Percentiles rank a stretch among this genome's conserved stretches.
Conservation (phyloP, 352 stramenopile species). For the Pythium periplocum region DNA sequence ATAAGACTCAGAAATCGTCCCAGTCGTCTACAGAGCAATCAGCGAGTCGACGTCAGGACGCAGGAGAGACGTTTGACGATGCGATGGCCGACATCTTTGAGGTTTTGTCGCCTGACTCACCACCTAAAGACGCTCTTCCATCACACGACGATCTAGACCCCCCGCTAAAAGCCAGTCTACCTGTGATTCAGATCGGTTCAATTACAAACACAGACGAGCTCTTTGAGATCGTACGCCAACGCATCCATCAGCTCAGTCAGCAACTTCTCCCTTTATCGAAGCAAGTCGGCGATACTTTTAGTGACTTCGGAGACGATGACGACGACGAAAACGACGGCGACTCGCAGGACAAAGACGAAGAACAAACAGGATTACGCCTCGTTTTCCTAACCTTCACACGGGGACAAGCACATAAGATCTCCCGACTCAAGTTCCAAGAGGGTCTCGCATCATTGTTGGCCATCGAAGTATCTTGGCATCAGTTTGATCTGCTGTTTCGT, state of each 20-base stretch:
- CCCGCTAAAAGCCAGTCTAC: conserved; percentile 7
- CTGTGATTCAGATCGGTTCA: conserved; percentile 32
- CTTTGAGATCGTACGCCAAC: conserved; percentile 44
- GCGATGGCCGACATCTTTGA: conserved; percentile 28
- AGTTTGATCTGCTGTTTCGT: conserved; percentile 47
- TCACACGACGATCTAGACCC: no score
- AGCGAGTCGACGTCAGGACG: background rate
- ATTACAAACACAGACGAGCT: conserved; percentile 46
- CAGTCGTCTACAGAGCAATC: background rate
- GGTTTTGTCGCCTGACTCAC: conserved; percentile 13
- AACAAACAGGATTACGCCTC: conserved; percentile 22
- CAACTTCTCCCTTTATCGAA: conserved; percentile 18
- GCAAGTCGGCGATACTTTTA: conserved; percentile 25
- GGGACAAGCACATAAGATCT: conserved; percentile 21
- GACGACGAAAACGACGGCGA: conserved; percentile 19
- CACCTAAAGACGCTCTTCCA: conserved; percentile 2
- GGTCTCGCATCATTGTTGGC: conserved; percentile 23
- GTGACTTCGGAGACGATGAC: conserved; percentile 38
- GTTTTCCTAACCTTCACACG: conserved; percentile 28
- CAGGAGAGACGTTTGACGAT: conserved; percentile 18
- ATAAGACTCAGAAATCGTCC: no score
- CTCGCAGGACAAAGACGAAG: conserved; percentile 5
- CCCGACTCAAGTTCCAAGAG: conserved; percentile 37
- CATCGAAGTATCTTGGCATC: conserved; percentile 43
- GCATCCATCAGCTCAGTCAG: conserved; percentile 28